Base-by-base conservation (phyloP, 1,139 yeast species). In the Zhuliangozyma parablackwelliae region DNA sequence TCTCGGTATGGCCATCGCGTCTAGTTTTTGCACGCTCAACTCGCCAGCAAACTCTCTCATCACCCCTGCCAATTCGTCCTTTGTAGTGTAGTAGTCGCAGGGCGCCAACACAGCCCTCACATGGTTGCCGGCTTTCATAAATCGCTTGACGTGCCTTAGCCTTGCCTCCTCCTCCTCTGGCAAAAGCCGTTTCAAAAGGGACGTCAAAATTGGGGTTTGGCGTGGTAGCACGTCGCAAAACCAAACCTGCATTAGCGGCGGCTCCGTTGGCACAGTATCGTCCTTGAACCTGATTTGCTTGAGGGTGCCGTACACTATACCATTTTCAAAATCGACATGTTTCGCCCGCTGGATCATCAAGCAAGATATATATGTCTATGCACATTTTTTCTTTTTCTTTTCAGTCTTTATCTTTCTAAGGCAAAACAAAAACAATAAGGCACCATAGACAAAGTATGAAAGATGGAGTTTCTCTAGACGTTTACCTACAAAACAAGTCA, bases 201-300 rank as follows among this genome's bases (percentile, higher is more conserved):
- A 35, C 21, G 62, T 46, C 20, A 66, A 42, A 28, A 47, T 41
- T 37, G 63, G 63, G 5, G 71, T 58, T 31, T 56, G 51, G 20
- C 37, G 42, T 2, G 73, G 69, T 5, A 40, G 42, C 10, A 69
- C 54, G 13, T 54, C 57, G 41, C 73, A 66, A 30, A 77, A 64
- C 94, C 95, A 86, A 2, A 75, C 82, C 4, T 63, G 57, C 3
- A 69, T 57, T 9, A 80, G 53, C 3, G 51, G 44, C 1, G 72
- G 70, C 1, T 39, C 42, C 7, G 29, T 39, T 8, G 55, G 46
- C 1, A 50, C 45, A 2, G 43, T 40, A 6, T 47, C 50, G 2
- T 48, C 49, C 34, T 61, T 58, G 5, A 34, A 26, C 38, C 69
- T 59, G 2, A 82, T 56, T 45, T 81, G 84, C 40, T 72, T 63